Evolutionary conservation across 345 rosid species (phyloP), one percentile per base, ranked within the genome.

Genomic region (Gossypium longicalyx): DNA sequence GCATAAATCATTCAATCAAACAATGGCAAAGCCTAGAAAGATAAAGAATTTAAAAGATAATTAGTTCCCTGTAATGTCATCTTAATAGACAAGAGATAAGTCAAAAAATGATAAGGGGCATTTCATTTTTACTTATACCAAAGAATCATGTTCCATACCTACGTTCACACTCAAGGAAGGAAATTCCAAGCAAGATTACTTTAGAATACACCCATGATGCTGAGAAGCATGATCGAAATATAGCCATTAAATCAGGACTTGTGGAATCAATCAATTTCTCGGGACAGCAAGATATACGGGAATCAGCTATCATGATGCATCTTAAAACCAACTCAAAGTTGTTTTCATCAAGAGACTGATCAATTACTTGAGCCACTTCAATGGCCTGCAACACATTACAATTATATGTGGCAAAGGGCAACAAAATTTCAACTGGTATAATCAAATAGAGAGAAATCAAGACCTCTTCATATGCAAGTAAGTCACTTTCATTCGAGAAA

Each of bases 391-490:
- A 73, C 13, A 75, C 34, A 79, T 12, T 59, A 70, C 4, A 16
- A 38, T 51, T 27, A 67, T 12, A 76, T 65, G 70, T 52, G 13
- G 71, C 70, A 63, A 77, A 80, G 25, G 25, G 56, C 22, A 74
- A 66, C 49, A 51, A 25, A 69, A 49, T 2, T 6, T 23, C 27
- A 66, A 45, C 27, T 69, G 27, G 22, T 17, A 58, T 27, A 41
- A 70, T 22, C 43, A 17, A 19, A 77, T 34, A 15, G 29, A 80
- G 71, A 85, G 61, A 77, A 83, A 77, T 52, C 44, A 59, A 27
- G 57, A 94, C 98, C 97, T 94, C 96, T 83, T 94, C 98, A 78
- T 91, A 94, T 78, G 91, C 98, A 78, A 92, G 83, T 65, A 94
- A 78, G 76, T 80, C 83, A 73, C 71, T 66, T 81, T 77, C 87